A percentile compares a stretch with the other conserved stretches of the same genome.
These are phyloP conservation scores for Triticum urartu DNA, from an alignment of 176 grass and related monocot species.

Conservation along the genomic window DNA sequence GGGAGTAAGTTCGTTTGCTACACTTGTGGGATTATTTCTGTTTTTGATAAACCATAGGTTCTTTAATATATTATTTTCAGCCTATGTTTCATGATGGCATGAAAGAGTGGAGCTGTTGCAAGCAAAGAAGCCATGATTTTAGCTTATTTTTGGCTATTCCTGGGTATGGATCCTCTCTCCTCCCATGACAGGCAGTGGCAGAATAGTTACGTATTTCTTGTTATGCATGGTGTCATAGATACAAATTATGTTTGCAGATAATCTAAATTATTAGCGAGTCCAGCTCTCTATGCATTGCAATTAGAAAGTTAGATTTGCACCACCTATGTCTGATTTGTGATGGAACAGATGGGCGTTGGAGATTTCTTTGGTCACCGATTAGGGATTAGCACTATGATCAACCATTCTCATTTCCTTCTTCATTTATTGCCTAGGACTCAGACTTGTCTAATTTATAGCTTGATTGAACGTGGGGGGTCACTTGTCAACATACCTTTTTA, in stretches of 20 bases:
- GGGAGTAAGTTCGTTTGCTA: conserved; percentile 67
- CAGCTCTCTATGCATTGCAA: neutral
- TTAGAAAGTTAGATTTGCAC: conserved; percentile 12
- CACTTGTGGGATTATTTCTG: conserved; percentile 33
- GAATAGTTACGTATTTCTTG: neutral
- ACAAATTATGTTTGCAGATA: neutral
- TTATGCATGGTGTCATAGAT: neutral
- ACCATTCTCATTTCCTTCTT: neutral
- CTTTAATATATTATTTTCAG: conserved; percentile 57
- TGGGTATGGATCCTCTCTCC: conserved; percentile 58
- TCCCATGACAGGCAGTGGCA: neutral
- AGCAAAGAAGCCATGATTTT: conserved; percentile 98
- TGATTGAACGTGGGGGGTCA: neutral
- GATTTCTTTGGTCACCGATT: neutral
- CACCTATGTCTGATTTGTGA: conserved; percentile 1
- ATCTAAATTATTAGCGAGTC: neutral
- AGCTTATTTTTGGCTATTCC: conserved; percentile 98
- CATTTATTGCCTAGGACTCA: neutral
- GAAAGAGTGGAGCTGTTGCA: conserved; percentile 99
- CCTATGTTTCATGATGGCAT: conserved; percentile 91
- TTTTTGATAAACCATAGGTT: neutral
- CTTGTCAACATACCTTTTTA: neutral
- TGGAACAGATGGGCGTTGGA: neutral
- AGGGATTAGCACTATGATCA: neutral
- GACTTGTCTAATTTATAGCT: neutral